Percentiles rank a stretch among this genome's conserved stretches.
phyloP scores from a whole-genome alignment of 768 basidiomycete genomes.

The Favolaschia claudopus region DNA sequence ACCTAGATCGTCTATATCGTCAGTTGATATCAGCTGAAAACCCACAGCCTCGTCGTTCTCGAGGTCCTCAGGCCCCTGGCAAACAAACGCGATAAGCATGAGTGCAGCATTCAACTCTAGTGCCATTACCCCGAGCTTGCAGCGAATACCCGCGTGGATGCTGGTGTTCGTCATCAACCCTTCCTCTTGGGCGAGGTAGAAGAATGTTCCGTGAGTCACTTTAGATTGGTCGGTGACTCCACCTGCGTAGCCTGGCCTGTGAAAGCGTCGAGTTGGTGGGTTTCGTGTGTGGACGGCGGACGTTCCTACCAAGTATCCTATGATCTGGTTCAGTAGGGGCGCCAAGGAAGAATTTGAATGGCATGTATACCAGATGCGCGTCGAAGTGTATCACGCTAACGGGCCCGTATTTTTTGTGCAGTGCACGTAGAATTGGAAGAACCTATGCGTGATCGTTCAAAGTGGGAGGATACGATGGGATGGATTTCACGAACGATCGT shows the following conservation, averaged over 20 bases:
- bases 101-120: slow-evolving; percentile 36
- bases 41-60: slow-evolving; percentile 76
- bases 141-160: slow-evolving; percentile 87
- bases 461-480: slow-evolving; percentile 47
- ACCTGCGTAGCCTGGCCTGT: slow-evolving; percentile 59
- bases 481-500: slow-evolving; percentile 66
- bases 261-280: slow-evolving; percentile 36
- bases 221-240: slow-evolving; percentile 67
- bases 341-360: slow-evolving; percentile 54
- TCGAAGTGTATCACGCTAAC: slow-evolving; percentile 88
- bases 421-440: slow-evolving; percentile 82
- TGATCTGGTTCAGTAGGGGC: slow-evolving; percentile 35
- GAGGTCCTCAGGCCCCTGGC: slow-evolving; percentile 68
- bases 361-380: slow-evolving; percentile 58
- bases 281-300: slow-evolving; percentile 32
- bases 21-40: slow-evolving; percentile 80
- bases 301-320: slow-evolving; percentile 57
- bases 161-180: slow-evolving; percentile 79
- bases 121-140: slow-evolving; percentile 61
- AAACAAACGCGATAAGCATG: slow-evolving; percentile 9
- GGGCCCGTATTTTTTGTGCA: slow-evolving; percentile 82
- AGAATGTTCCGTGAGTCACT: slow-evolving; percentile 88
- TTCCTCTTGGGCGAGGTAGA: slow-evolving; percentile 80
- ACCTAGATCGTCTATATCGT: slow-evolving; percentile 86
- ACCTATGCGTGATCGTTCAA: slow-evolving; percentile 47